phyloP scores from a whole-genome alignment of 306 rosid genomes.

The Notholithocarpus densiflorus region DNA sequence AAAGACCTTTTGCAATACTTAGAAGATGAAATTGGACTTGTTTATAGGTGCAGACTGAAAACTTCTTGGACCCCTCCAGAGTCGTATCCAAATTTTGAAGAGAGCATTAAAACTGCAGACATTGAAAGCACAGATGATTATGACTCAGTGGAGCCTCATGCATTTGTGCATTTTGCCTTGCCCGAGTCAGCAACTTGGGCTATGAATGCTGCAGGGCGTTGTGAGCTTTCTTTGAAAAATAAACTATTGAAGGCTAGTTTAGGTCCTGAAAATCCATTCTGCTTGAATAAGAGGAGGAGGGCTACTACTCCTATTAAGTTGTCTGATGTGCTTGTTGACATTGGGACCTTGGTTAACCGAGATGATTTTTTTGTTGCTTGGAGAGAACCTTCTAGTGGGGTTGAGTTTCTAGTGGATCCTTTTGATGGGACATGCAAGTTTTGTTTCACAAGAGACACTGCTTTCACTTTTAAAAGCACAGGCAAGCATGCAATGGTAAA shows the following conservation, averaged over 20 bases:
- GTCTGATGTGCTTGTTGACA: conserved; percentile 63
- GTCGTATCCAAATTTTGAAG: conserved; percentile 55
- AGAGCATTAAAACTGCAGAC: conserved; percentile 11
- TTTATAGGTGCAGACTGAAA: conserved; percentile 70
- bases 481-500: conserved; percentile 43
- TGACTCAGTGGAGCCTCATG: conserved; percentile 69
- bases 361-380: conserved; percentile 58
- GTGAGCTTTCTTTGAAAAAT: conserved; percentile 40
- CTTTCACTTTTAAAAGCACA: conserved; percentile 45
- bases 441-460: conserved; percentile 65
- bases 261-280: conserved; percentile 62
- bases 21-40: conserved; percentile 55
- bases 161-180: conserved; percentile 73
- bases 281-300: conserved; percentile 62
- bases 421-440: conserved; percentile 66
- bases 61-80: conserved; percentile 84
- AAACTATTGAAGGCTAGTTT: conserved; percentile 46
- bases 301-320: conserved; percentile 52
- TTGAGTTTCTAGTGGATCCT: conserved; percentile 76
- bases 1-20: conserved; percentile 46
- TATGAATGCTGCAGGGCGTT: conserved; percentile 43
- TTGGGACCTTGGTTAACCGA: conserved; percentile 54
- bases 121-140: conserved; percentile 30
- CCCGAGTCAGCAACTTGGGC: conserved; percentile 40
- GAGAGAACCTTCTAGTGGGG: conserved; percentile 62